Conservation (phyloP, 495 filamentous ascomycete genomes). For the Annulohypoxylon bovei region DNA sequence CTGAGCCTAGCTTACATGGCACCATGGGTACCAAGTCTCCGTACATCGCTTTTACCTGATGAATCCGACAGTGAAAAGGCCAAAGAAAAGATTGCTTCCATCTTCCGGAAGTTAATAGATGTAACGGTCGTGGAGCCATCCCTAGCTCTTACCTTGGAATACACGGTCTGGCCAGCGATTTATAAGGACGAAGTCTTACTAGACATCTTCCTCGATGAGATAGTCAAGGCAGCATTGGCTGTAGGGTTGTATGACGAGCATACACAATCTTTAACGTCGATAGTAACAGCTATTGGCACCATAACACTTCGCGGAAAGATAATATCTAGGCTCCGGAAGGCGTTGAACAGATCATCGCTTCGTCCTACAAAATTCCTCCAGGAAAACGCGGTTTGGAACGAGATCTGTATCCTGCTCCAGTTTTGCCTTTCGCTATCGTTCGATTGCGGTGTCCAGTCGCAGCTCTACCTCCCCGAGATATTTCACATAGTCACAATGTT, state of each 20-base stretch:
- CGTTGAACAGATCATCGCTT: constrained; percentile 69
- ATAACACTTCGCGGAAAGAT: constrained; percentile 69
- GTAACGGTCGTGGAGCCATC: constrained; percentile 65
- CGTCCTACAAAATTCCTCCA: constrained; percentile 67
- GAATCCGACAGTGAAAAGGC: constrained; percentile 69
- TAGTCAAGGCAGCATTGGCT: constrained; percentile 66
- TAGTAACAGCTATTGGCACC: constrained; percentile 67
- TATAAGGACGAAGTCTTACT: constrained; percentile 68
- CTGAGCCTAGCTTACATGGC: constrained; percentile 73
- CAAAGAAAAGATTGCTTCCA: constrained; percentile 66
- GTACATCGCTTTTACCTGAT: constrained; percentile 63
- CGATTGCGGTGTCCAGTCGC: constrained; percentile 69
- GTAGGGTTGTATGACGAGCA: constrained; percentile 66
- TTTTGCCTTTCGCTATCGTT: constrained; percentile 72
- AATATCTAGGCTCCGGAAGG: constrained; percentile 68
- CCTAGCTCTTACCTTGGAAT: constrained; percentile 66
- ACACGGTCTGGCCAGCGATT: constrained; percentile 69
- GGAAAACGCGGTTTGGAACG: constrained; percentile 71
- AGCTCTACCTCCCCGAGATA: constrained; percentile 71
- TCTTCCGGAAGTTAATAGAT: constrained; percentile 72
- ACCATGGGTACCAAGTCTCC: constrained; percentile 68
- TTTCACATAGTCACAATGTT: constrained; percentile 75
- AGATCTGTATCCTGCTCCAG: constrained; percentile 70
- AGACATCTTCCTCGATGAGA: constrained; percentile 71
- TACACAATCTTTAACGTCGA: constrained; percentile 68